phyloP scores from a whole-genome alignment of 2,329 filamentous ascomycete genomes.

The Trichoderma afroharzianum region DNA sequence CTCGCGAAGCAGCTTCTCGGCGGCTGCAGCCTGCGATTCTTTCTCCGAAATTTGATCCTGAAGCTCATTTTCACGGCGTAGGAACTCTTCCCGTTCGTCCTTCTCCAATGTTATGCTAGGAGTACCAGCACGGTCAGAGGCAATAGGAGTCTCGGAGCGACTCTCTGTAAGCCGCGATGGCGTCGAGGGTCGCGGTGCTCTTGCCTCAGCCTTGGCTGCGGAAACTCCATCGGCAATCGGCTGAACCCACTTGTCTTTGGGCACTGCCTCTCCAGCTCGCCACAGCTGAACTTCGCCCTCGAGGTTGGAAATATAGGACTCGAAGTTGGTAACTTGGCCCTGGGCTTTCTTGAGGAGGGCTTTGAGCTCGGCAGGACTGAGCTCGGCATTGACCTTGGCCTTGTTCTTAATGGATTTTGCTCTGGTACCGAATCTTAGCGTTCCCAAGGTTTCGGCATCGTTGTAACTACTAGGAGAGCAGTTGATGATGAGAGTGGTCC shows the following conservation, averaged over 20 bases:
- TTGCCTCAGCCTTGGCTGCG: conserved; percentile 41
- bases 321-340: conserved; percentile 81
- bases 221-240: conserved; percentile 49
- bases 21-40: conserved; percentile 73
- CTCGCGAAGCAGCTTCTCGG: conserved; percentile 77
- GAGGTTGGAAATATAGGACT: conserved; percentile 76
- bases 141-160: conserved; percentile 58
- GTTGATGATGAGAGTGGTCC: conserved; percentile 98
- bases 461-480: conserved; percentile 99
- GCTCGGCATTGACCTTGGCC: conserved; percentile 98
- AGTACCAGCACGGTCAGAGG: conserved; percentile 80
- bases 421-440: conserved; percentile 88
- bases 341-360: conserved; percentile 88
- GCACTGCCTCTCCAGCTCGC: conserved; percentile 83
- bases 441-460: conserved; percentile 89
- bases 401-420: conserved; percentile 99
- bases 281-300: conserved; percentile 83
- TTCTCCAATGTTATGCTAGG: conserved; percentile 87
- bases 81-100: conserved; percentile 93
- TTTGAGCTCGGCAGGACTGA: conserved; percentile 94
- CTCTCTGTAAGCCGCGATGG: conserved; percentile 52
- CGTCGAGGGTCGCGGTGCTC: conserved; percentile 50
- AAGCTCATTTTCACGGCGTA: conserved; percentile 91
- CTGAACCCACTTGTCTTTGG: conserved; percentile 82
- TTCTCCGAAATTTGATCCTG: conserved; percentile 95